Evolutionary conservation across 129 eudicot species (phyloP).

Genomic region (Dittrichia graveolens): DNA sequence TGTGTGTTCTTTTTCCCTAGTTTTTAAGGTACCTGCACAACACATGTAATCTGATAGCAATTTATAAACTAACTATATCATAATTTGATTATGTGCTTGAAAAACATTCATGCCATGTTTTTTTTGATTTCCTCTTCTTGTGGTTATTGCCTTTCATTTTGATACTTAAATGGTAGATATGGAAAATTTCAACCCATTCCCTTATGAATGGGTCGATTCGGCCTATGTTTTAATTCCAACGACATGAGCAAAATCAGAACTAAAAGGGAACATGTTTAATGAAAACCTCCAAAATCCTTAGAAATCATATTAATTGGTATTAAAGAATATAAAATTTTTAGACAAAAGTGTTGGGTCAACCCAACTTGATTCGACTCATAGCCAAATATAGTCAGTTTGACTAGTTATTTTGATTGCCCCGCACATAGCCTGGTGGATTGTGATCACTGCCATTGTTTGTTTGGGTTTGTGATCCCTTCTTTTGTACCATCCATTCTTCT

Average conservation of each 20-base stretch:
- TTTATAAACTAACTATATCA: neutral
- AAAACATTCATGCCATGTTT: neutral
- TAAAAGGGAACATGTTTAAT: neutral
- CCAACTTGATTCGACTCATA: neutral
- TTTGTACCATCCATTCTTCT: constrained; percentile 59
- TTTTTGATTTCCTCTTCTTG: neutral
- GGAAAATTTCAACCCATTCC: neutral
- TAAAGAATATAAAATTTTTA: too few relatives aligned
- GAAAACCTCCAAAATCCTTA: neutral
- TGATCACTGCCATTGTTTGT: constrained; percentile 54
- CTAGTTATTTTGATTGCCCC: constrained; percentile 47
- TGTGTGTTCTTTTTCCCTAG: neutral
- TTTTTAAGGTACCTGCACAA: neutral
- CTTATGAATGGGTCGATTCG: neutral
- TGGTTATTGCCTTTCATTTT: neutral
- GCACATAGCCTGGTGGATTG: constrained; percentile 83
- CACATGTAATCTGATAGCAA: constrained; percentile 6
- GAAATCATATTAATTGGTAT: too few relatives aligned
- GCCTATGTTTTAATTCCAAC: neutral
- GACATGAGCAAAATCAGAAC: neutral
- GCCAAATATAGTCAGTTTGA: too few relatives aligned
- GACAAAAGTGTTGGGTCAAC: too few relatives aligned
- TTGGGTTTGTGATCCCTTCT: constrained; percentile 61
- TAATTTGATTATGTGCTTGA: neutral
- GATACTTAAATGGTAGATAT: neutral